phyloP scores from a whole-genome alignment of 2,329 filamentous ascomycete genomes.

The Alternaria arborescens region DNA sequence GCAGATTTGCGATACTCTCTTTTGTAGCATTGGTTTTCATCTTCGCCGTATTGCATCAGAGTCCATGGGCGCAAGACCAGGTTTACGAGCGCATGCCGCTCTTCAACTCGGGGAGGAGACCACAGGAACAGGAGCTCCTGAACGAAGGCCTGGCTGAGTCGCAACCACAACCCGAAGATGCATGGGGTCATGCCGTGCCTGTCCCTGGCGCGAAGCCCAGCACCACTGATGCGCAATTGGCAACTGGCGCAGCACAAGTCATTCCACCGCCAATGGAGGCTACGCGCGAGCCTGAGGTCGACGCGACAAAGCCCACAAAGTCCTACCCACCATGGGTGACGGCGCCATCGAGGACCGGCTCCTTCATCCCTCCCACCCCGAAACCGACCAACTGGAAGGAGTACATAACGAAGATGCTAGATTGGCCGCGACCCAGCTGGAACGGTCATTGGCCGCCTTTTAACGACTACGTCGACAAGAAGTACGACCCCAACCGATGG shows the following conservation, averaged over 20 bases:
- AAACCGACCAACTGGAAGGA: slow-evolving; percentile 39
- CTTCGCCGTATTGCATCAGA: slow-evolving; percentile 38
- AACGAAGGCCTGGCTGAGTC: slow-evolving; percentile 18
- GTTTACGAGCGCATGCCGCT: slow-evolving; percentile 41
- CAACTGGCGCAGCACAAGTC: background rate
- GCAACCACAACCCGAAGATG: slow-evolving; percentile 31
- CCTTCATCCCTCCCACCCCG: slow-evolving; percentile 25
- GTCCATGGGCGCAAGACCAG: slow-evolving; percentile 36
- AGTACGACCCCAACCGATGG: slow-evolving; percentile 60
- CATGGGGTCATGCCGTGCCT: slow-evolving; percentile 30
- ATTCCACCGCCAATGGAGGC: slow-evolving; percentile 12
- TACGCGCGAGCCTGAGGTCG: background rate
- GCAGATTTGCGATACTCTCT: slow-evolving; percentile 50
- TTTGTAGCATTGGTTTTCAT: slow-evolving; percentile 47
- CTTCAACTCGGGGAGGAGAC: slow-evolving; percentile 22
- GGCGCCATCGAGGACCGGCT: slow-evolving; percentile 24
- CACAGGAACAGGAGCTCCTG: slow-evolving; percentile 22
- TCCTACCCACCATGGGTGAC: slow-evolving; percentile 38
- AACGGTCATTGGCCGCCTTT: slow-evolving; percentile 57
- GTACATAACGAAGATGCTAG: slow-evolving; percentile 54
- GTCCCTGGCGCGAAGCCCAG: slow-evolving; percentile 20
- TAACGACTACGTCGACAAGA: slow-evolving; percentile 51
- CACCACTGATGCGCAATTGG: slow-evolving; percentile 2
- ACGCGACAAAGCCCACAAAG: slow-evolving; percentile 15
- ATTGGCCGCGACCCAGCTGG: slow-evolving; percentile 52